A percentile compares a stretch with the other conserved stretches of the same genome.
Evolutionary conservation across 129 eudicot genomes (phyloP).

Genomic region (Flaveria bidentis): DNA sequence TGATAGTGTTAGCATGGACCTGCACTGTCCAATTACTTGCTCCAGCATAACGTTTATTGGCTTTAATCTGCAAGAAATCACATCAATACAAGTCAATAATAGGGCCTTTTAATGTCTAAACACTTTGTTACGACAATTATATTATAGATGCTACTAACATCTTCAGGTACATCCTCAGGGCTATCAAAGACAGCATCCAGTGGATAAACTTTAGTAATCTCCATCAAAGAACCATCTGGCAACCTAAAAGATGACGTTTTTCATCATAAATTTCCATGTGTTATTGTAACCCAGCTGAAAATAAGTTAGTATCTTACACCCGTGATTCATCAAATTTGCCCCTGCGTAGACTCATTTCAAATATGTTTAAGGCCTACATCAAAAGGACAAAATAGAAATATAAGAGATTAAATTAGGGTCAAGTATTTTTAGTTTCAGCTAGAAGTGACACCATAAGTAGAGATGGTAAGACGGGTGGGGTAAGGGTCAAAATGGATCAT

Average conservation of each 20-base stretch:
- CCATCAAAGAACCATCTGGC: conserved; percentile 98
- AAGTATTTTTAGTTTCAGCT: conserved; percentile 9
- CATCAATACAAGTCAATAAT: conserved; percentile 24
- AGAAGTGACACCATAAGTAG: not conserved
- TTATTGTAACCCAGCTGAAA: conserved; percentile 14
- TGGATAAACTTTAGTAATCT: conserved; percentile 87
- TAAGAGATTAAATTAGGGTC: not conserved
- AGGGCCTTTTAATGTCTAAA: not conserved
- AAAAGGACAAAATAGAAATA: conserved; percentile 17
- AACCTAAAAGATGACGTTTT: conserved; percentile 48
- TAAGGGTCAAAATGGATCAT: not conserved
- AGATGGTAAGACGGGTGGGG: not conserved
- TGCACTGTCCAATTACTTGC: conserved; percentile 89
- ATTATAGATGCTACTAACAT: conserved; percentile 43
- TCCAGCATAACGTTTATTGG: conserved; percentile 94
- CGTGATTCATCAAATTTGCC: conserved; percentile 94
- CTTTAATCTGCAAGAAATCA: conserved; percentile 71
- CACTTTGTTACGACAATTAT: not conserved
- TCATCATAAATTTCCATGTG: conserved; percentile 14
- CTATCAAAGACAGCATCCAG: conserved; percentile 90
- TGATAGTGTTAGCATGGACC: conserved; percentile 45
- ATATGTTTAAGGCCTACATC: conserved; percentile 81
- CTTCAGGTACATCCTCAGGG: conserved; percentile 96
- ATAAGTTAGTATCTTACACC: conserved; percentile 51
- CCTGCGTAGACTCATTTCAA: conserved; percentile 89